Evolutionary conservation across 352 stramenopile genomes (phyloP), one percentile per base, ranked within the genome.

Genomic region (Thraustotheca clavata): DNA sequence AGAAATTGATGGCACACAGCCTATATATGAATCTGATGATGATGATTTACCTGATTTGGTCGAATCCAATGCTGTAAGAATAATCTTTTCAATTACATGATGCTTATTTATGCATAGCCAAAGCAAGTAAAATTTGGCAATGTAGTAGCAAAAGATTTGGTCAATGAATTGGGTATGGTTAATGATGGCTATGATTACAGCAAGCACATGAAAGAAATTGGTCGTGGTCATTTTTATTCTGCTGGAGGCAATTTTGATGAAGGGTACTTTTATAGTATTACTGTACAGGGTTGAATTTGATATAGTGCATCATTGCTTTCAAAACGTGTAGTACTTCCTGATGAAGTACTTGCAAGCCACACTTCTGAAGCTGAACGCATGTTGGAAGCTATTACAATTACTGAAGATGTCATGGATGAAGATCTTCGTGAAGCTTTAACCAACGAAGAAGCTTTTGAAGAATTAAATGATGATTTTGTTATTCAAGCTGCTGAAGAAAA

Each of bases 141-240:
- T 40, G 55, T 89, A 33, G 73, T 83, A 20, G 81, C 76, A 11
- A 76, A 88, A 49, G 85, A 91, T 52, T 55, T 90, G 33, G 80
- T 96, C 49, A 86, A 97, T 54, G 86, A 88, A 61, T 76, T 96
- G 43, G 91, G 91, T 16, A 77, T 97, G 62, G 75, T 83, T 27
- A 84, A 95, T 65, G 91, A 97, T 71, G 89, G 89, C 57, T 97
- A 97, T 73, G 85, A 97, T 68, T 97, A 97, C 73, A 71, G 80
- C 65, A 76, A 96, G 71, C 91, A 97, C 74, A 75, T 97, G 71
- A 94, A 91, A 54, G 89, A 93, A 68, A 96, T 96, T 73, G 88
- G 54, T 32, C 54, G 76, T 20, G 82, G 77, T 18, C 76, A 87
- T 29, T 93, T 93, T 71, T 72, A 80, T 40, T 62, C 54, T 12